These are phyloP conservation scores for Monosporozyma servazzii DNA, from an alignment of 805 yeast species.

Conservation along the genomic window DNA sequence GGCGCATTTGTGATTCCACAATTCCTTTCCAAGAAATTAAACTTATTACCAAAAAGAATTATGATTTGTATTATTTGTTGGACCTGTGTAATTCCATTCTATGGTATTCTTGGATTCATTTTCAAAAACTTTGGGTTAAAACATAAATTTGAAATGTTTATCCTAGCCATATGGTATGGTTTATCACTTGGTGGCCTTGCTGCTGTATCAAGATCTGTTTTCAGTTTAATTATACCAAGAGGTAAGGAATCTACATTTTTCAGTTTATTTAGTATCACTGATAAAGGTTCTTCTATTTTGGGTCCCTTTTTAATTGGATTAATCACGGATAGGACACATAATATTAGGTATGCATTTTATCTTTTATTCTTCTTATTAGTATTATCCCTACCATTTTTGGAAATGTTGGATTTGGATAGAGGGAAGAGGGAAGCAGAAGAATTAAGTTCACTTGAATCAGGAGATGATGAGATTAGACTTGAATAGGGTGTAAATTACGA, in stretches of 20 bases:
- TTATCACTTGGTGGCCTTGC: conserved; percentile 64
- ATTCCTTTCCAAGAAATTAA: conserved; percentile 29
- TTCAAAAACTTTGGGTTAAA: conserved; percentile 47
- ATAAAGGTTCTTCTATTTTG: conserved; percentile 66
- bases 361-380: conserved; percentile 46
- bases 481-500: not conserved
- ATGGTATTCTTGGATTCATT: conserved; percentile 61
- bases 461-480: not conserved
- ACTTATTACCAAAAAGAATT: conserved; percentile 38
- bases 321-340: conserved; percentile 63
- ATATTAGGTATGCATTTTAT: conserved; percentile 65
- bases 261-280: conserved; percentile 68
- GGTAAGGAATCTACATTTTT: conserved; percentile 72
- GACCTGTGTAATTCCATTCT: conserved; percentile 59
- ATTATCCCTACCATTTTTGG: conserved; percentile 49
- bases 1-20: conserved; percentile 57
- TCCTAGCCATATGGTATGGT: conserved; percentile 69
- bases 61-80: conserved; percentile 47
- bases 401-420: conserved; percentile 46
- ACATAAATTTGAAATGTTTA: conserved; percentile 57
- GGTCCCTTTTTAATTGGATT: conserved; percentile 71
- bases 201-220: conserved; percentile 59
- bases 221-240: conserved; percentile 57
- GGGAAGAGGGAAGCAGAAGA: conserved; percentile 48
- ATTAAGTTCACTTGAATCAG: conserved; percentile 19